Evolutionary conservation across 1,284 basidiomycete species (phyloP).

Genomic region (Malassezia slooffiae): DNA sequence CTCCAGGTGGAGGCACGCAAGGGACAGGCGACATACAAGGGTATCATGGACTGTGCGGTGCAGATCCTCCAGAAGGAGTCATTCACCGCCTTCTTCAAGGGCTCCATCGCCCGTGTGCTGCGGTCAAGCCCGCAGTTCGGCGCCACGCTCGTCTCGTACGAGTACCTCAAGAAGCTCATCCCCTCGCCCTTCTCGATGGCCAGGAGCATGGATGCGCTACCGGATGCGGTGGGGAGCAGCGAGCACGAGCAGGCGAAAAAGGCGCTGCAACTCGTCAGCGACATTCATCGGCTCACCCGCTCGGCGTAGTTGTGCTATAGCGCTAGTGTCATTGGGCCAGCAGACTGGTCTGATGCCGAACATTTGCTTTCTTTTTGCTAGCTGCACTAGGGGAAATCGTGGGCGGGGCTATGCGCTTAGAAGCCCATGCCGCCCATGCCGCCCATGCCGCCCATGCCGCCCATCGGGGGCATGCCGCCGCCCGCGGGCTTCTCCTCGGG

Average conservation of each 20-base stretch:
- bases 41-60: constrained; percentile 72
- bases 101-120: constrained; percentile 77
- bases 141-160: constrained; percentile 81
- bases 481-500: constrained; percentile 64
- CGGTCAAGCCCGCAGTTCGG: constrained; percentile 64
- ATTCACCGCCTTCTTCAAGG: constrained; percentile 84
- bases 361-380: no score
- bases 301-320: no score
- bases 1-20: constrained; percentile 88
- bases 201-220: background rate
- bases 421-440: constrained; percentile 45
- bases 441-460: constrained; percentile 48
- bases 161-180: constrained; percentile 54
- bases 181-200: constrained; percentile 5
- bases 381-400: no score
- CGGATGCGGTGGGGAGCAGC: background rate
- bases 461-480: constrained; percentile 34
- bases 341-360: no score
- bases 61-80: constrained; percentile 78
- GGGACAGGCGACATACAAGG: constrained; percentile 86
- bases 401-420: no score
- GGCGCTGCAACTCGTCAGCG: constrained; percentile 2
- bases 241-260: constrained; percentile 4
- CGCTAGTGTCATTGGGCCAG: no score
- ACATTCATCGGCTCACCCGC: constrained; percentile 5